Evolutionary conservation across 2,329 filamentous ascomycete genomes (phyloP).

Genomic region (Ceratocystis diversiconidia): DNA sequence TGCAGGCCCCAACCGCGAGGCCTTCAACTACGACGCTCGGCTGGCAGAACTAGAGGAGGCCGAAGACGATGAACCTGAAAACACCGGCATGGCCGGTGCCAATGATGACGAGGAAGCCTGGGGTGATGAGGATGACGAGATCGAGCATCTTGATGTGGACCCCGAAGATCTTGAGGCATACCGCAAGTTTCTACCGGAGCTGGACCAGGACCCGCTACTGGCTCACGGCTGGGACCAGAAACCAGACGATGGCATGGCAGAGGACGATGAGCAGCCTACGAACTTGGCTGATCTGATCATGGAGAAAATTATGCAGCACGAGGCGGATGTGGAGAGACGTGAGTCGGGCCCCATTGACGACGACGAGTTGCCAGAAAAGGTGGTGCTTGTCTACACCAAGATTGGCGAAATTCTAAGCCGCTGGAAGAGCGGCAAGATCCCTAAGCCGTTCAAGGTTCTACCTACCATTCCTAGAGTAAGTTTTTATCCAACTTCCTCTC

Average conservation of each 20-base stretch:
- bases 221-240: slow-evolving; percentile 46
- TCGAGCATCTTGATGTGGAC: slow-evolving; percentile 66
- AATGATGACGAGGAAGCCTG: slow-evolving; percentile 47
- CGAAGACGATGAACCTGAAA: slow-evolving; percentile 31
- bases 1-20: slow-evolving; percentile 29
- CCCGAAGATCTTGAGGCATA: slow-evolving; percentile 81
- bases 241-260: slow-evolving; percentile 29
- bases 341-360: slow-evolving; percentile 50
- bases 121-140: slow-evolving; percentile 67
- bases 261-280: slow-evolving; percentile 41
- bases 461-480: slow-evolving; percentile 55
- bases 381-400: slow-evolving; percentile 89
- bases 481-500: not conserved
- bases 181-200: slow-evolving; percentile 69
- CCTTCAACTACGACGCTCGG: slow-evolving; percentile 70
- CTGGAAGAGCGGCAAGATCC: slow-evolving; percentile 39
- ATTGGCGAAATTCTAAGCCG: slow-evolving; percentile 18
- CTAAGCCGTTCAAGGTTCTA: slow-evolving; percentile 94
- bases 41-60: slow-evolving; percentile 43
- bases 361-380: slow-evolving; percentile 75
- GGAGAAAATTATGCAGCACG: slow-evolving; percentile 83
- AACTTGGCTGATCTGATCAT: slow-evolving; percentile 89
- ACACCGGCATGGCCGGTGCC: not conserved
- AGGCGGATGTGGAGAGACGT: slow-evolving; percentile 46
- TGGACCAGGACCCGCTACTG: slow-evolving; percentile 59